Percentiles rank a stretch among this genome's conserved stretches.
Evolutionary conservation across 2,329 filamentous ascomycete genomes (phyloP).

Genomic region (Apiospora arundinis): DNA sequence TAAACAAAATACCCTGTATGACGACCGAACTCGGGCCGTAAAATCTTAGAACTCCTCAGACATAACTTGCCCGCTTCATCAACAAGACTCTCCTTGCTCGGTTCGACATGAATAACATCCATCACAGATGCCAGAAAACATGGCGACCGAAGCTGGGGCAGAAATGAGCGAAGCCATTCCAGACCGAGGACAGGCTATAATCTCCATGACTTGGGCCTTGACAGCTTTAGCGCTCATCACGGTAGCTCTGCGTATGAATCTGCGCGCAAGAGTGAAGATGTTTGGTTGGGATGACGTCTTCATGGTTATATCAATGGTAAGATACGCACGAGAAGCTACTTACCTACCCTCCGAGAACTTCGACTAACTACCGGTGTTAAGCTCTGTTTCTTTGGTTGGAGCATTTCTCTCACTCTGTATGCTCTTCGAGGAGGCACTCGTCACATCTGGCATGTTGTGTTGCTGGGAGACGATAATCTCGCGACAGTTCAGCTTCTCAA

Average conservation of each 20-base stretch:
- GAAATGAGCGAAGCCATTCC: background rate
- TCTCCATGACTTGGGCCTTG: background rate
- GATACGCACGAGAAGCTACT: background rate
- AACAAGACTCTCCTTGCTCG: background rate
- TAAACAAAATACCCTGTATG: too few species aligned
- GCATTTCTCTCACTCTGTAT: conserved; percentile 3
- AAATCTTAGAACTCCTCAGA: too few species aligned
- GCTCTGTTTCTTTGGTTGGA: conserved; percentile 15
- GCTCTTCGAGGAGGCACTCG: background rate
- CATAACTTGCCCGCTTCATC: too few species aligned
- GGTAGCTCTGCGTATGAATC: background rate
- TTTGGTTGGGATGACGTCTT: conserved; percentile 1
- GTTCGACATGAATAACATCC: background rate
- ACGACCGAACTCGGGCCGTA: too few species aligned
- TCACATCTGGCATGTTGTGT: conserved; percentile 3
- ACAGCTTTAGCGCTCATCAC: background rate
- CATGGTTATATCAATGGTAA: conserved; percentile 6
- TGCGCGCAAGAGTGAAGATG: background rate
- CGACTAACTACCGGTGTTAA: background rate
- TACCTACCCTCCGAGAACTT: background rate
- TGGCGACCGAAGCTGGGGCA: background rate
- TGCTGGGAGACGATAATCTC: background rate
- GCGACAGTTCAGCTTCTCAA: background rate
- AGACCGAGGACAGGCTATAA: background rate
- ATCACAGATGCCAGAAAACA: background rate